phyloP scores from a whole-genome alignment of 768 basidiomycete genomes.

The Boletus reticulatus region DNA sequence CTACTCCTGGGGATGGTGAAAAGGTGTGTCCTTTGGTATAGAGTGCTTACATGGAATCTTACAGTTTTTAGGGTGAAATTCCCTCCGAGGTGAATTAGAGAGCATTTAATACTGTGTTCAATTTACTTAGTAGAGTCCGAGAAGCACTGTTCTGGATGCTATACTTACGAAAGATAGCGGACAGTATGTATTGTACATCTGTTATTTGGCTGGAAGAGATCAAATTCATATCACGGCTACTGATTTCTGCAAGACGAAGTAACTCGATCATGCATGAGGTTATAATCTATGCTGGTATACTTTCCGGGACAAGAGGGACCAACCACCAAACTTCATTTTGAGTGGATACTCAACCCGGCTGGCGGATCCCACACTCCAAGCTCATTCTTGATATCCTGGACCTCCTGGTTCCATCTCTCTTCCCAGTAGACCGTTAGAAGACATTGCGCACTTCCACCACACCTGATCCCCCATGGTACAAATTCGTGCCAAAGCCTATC shows the following conservation, averaged over 20 bases:
- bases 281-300: too few species aligned
- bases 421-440: conserved; percentile 96
- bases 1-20: not conserved
- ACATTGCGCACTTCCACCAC: conserved; percentile 70
- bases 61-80: not conserved
- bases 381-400: conserved; percentile 81
- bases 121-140: too few species aligned
- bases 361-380: conserved; percentile 87
- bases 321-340: not conserved
- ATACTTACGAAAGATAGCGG: too few species aligned
- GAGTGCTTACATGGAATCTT: not conserved
- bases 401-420: conserved; percentile 81
- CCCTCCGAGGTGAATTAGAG: not conserved
- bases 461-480: conserved; percentile 89
- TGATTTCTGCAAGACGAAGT: not conserved
- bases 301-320: not conserved
- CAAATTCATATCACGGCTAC: too few species aligned
- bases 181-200: too few species aligned
- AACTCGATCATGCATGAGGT: too few species aligned
- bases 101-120: not conserved
- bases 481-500: conserved; percentile 71
- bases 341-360: conserved; percentile 19
- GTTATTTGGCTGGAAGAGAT: too few species aligned
- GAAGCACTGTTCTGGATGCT: too few species aligned
- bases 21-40: conserved; percentile 1